phyloP scores from a whole-genome alignment of 352 stramenopile species.

The Phytopythium cucurbitacearum region DNA sequence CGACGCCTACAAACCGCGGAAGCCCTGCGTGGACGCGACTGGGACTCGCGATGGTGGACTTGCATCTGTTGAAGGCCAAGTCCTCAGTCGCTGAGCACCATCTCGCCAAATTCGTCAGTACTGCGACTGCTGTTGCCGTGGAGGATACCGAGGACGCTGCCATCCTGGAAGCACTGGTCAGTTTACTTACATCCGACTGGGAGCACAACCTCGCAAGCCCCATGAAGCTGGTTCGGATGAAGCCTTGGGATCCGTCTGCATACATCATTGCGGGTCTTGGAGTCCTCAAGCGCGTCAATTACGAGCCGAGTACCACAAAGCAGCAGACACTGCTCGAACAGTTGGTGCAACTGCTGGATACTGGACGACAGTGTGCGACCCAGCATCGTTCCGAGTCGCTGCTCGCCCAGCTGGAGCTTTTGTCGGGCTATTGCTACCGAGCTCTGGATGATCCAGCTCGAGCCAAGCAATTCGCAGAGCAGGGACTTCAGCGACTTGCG shows the following conservation, averaged over 20 bases:
- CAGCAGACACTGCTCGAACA: conserved; percentile 13
- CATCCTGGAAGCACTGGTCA: conserved; percentile 25
- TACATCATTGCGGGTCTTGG: conserved; percentile 45
- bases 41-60: conserved; percentile 35
- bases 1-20: conserved; percentile 18
- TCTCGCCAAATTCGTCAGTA: background rate
- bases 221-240: conserved; percentile 52
- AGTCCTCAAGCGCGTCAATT: conserved; percentile 36
- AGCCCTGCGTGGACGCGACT: conserved; percentile 19
- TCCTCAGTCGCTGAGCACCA: background rate
- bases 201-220: background rate
- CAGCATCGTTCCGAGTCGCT: conserved; percentile 10
- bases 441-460: conserved; percentile 19
- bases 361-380: conserved; percentile 11
- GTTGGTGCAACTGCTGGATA: conserved; percentile 31
- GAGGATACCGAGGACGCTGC: conserved; percentile 25
- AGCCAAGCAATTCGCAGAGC: conserved; percentile 9
- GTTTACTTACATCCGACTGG: conserved; percentile 16
- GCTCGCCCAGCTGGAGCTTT: conserved; percentile 27
- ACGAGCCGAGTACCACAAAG: conserved; percentile 10
- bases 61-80: conserved; percentile 8
- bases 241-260: conserved; percentile 51
- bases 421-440: conserved; percentile 38
- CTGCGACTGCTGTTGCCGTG: background rate
- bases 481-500: conserved; percentile 22